Evolutionary conservation across 2,329 filamentous ascomycete genomes (phyloP).

Genomic region (Xylariales sp.): DNA sequence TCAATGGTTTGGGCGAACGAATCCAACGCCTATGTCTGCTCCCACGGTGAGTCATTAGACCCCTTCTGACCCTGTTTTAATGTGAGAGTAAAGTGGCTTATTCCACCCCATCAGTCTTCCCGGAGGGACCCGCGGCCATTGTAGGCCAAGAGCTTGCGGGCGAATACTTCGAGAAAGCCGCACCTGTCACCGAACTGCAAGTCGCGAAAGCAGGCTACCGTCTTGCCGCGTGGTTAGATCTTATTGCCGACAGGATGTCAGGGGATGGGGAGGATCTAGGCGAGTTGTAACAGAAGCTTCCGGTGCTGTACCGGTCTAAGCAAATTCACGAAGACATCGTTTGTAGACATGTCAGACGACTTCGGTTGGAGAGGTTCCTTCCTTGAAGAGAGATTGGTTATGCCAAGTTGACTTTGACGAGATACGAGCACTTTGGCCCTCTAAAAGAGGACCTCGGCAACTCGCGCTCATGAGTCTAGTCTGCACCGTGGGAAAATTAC

Average conservation of each 20-base stretch:
- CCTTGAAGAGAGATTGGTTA: background rate
- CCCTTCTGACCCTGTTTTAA: constrained; percentile 17
- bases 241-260: constrained; percentile 60
- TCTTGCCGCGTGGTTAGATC: constrained; percentile 74
- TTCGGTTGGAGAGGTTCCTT: background rate
- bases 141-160: constrained; percentile 69
- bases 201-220: constrained; percentile 77
- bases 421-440: background rate
- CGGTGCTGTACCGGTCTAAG: constrained; percentile 4
- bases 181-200: constrained; percentile 72
- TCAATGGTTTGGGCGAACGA: constrained; percentile 73
- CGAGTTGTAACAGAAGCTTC: constrained; percentile 48
- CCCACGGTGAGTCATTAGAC: constrained; percentile 60
- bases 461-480: background rate
- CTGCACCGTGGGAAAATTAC: constrained; percentile 1
- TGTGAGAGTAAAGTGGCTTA: constrained; percentile 27
- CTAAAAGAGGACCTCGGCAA: constrained; percentile 13
- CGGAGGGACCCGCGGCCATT: constrained; percentile 69
- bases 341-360: background rate
- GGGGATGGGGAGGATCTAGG: constrained; percentile 39
- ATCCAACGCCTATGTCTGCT: constrained; percentile 71
- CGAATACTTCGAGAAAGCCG: constrained; percentile 72
- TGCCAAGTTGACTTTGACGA: constrained; percentile 1
- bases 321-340: constrained; percentile 10
- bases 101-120: constrained; percentile 61